Evolutionary conservation across 2,329 filamentous ascomycete species (phyloP).

Genomic region (Cytospora leucostoma): DNA sequence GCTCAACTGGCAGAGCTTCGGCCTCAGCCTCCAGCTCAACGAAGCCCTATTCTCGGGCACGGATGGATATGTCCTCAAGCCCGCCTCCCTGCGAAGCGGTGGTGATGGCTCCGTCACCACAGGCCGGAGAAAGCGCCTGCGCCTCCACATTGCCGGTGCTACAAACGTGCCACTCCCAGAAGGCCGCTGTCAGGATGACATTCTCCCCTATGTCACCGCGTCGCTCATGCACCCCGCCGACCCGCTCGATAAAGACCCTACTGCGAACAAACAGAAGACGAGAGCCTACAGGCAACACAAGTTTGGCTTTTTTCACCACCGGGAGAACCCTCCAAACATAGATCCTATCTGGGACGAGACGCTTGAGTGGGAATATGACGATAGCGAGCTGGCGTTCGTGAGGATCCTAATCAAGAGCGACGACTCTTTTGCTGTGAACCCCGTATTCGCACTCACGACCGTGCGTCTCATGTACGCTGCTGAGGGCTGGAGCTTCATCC

Average conservation of each 20-base stretch:
- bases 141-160: constrained; percentile 63
- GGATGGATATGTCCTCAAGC: constrained; percentile 67
- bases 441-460: constrained; percentile 61
- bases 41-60: constrained; percentile 67
- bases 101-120: constrained; percentile 47
- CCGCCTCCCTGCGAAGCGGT: constrained; percentile 57
- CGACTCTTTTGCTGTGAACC: constrained; percentile 62
- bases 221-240: constrained; percentile 61
- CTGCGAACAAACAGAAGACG: constrained; percentile 59
- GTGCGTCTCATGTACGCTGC: constrained; percentile 60
- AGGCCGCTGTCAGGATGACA: constrained; percentile 51
- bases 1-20: constrained; percentile 70
- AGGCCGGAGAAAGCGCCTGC: constrained; percentile 46
- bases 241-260: constrained; percentile 45
- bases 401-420: constrained; percentile 68
- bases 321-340: constrained; percentile 58
- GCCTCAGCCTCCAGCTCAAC: constrained; percentile 66
- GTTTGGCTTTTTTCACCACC: constrained; percentile 57
- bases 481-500: constrained; percentile 63
- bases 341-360: constrained; percentile 68
- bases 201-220: constrained; percentile 67
- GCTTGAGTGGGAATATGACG: constrained; percentile 68
- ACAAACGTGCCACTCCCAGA: constrained; percentile 59
- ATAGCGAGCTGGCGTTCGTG: constrained; percentile 66
- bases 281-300: constrained; percentile 56